Evolutionary conservation across 2,329 filamentous ascomycete species (phyloP), one percentile per base, ranked within the genome.

Genomic region (Penicillium paneum): DNA sequence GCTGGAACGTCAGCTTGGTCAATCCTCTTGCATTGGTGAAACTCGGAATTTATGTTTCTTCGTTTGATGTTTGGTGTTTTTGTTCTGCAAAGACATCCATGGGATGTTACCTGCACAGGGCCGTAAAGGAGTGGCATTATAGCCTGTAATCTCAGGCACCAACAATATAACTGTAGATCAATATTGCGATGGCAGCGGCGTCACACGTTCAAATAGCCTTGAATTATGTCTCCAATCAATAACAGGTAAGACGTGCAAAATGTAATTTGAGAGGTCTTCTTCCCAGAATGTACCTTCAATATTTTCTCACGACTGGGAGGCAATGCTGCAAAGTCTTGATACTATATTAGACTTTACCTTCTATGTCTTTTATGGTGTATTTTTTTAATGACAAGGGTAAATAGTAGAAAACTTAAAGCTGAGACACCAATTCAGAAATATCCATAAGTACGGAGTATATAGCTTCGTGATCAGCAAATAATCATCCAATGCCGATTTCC

Each of bases 1-100:
- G 57, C 52, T 60, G 55, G 52, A 49, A 55, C 52, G 50, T 58
- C 60, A 65, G 63, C 59, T 61, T 51, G 52, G 50, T 56, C 46
- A 66, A 46, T 60, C 35, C 8, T 51, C 52, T 40, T 49, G 29
- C 51, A 56, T 60, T 47, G 34, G 42, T 51, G 38, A 52, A 49
- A 49, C 26, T 35, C 19, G 46, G 12, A 17, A 10, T 15, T 12
- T 15, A 10, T 24, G 15, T 35, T 17, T 15, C 4, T 32, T 34
- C 3, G 3, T 11, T 40, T 17, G 5, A 3, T n/a, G 15, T 19
- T n/a, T 17, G 5, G 5, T n/a, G 15, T 19, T n/a, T 54, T 38
- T 28, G 29, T 36, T 51, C 35, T 28, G 49, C 31, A n/a, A 36
- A 44, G 42, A 32, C 21, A 24, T 15, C 15, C 15, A 34, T 15